These are phyloP conservation scores for Jacaranda copaia DNA, from an alignment of 257 asterid species.

Conservation along the genomic window DNA sequence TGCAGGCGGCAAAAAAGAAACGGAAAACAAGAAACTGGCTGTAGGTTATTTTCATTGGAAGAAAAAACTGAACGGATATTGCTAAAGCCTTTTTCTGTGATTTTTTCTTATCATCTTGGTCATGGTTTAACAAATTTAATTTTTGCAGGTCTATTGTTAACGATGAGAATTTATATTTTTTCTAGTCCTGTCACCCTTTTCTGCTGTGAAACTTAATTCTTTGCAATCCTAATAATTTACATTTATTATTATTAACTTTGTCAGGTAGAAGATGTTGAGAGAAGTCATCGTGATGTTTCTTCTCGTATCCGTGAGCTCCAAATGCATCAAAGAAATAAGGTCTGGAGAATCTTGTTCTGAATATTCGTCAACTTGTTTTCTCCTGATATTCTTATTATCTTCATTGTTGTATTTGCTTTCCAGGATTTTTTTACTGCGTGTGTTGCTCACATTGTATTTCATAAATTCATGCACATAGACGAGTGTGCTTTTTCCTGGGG, in stretches of 20 bases:
- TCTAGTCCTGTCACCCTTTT: slow-evolving; percentile 11
- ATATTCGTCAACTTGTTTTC: not conserved
- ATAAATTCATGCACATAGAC: not conserved
- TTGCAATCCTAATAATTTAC: slow-evolving; percentile 30
- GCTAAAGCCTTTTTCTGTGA: slow-evolving; percentile 20
- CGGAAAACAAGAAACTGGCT: slow-evolving; percentile 21
- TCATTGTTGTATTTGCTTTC: not conserved
- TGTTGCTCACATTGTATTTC: slow-evolving; percentile 9
- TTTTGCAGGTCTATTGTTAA: slow-evolving; percentile 9
- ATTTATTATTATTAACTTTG: slow-evolving; percentile 33
- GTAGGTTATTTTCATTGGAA: slow-evolving; percentile 24
- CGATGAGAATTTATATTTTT: slow-evolving; percentile 24
- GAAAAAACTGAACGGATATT: slow-evolving; percentile 4
- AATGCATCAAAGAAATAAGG: slow-evolving; percentile 76
- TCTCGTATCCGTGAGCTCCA: slow-evolving; percentile 66
- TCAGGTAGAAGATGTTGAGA: slow-evolving; percentile 70
- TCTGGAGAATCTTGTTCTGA: slow-evolving; percentile 31
- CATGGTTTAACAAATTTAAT: slow-evolving; percentile 21
- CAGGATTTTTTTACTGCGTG: not conserved
- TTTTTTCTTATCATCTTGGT: slow-evolving; percentile 1
- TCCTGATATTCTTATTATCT: not conserved
- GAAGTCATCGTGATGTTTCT: slow-evolving; percentile 46
- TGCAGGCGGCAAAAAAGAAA: slow-evolving; percentile 13
- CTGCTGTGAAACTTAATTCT: slow-evolving; percentile 7
- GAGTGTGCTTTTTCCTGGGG: not conserved